Evolutionary conservation across 768 basidiomycete genomes (phyloP).

Genomic region (Postia placenta): DNA sequence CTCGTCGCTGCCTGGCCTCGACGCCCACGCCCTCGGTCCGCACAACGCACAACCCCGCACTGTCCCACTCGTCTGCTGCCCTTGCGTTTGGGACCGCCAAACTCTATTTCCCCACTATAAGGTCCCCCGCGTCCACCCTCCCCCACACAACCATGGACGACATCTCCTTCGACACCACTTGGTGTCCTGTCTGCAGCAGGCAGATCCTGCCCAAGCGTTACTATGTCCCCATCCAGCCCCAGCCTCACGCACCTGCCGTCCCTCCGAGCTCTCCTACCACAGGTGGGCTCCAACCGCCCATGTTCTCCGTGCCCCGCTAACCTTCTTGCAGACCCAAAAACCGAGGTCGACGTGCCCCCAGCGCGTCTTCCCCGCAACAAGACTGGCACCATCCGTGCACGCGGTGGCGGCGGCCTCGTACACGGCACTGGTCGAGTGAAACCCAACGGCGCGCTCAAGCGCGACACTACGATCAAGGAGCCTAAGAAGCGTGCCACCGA

Average conservation of each 20-base stretch:
- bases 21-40: not conserved
- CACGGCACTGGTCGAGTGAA: conserved; percentile 62
- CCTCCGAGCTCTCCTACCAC: conserved; percentile 35
- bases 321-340: conserved; percentile 24
- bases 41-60: not conserved
- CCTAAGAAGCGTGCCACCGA: conserved; percentile 14
- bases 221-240: conserved; percentile 38
- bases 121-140: conserved; percentile 9
- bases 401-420: conserved; percentile 47
- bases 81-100: not conserved
- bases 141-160: conserved; percentile 21
- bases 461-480: conserved; percentile 19
- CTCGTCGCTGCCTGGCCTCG: not conserved
- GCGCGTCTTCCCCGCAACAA: conserved; percentile 26
- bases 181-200: conserved; percentile 77
- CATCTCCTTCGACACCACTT: conserved; percentile 52
- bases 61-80: not conserved
- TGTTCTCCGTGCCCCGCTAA: conserved; percentile 7
- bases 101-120: not conserved
- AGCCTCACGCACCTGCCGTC: conserved; percentile 26
- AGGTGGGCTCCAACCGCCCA: conserved; percentile 26
- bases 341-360: conserved; percentile 14
- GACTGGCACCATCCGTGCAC: conserved; percentile 31
- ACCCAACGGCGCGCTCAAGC: conserved; percentile 51
- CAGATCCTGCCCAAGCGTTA: conserved; percentile 77